These are phyloP conservation scores for Golovinomyces cichoracearum DNA, from an alignment of 2,329 filamentous ascomycete genomes.

Conservation along the genomic window DNA sequence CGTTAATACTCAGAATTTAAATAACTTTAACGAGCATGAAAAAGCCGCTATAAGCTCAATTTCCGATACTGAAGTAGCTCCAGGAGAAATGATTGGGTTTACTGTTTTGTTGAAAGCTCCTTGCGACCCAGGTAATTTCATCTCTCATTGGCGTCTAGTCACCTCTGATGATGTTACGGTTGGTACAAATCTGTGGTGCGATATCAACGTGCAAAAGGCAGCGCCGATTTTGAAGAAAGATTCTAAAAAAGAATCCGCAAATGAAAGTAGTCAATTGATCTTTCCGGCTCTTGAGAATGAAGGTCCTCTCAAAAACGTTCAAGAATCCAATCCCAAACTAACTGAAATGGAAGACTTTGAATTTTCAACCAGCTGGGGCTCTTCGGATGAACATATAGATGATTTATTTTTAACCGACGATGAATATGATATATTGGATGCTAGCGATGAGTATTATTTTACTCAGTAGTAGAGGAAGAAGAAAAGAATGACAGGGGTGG, in stretches of 20 bases:
- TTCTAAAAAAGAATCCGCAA: slow-evolving; percentile 13
- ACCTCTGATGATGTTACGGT: slow-evolving; percentile 57
- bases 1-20: slow-evolving; percentile 52
- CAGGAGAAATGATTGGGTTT: slow-evolving; percentile 55
- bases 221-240: slow-evolving; percentile 13
- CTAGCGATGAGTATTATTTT: background rate
- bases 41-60: slow-evolving; percentile 63
- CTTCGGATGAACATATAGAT: background rate
- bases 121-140: slow-evolving; percentile 45
- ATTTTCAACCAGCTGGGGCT: background rate
- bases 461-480: background rate
- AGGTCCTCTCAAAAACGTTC: slow-evolving; percentile 20
- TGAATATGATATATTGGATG: background rate
- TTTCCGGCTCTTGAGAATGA: slow-evolving; percentile 94
- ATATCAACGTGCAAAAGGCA: slow-evolving; percentile 40
- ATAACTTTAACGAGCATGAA: slow-evolving; percentile 50
- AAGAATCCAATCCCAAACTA: background rate
- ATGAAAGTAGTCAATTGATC: slow-evolving; percentile 49
- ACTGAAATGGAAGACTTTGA: background rate
- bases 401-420: background rate
- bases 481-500: background rate
- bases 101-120: slow-evolving; percentile 67
- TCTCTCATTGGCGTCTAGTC: slow-evolving; percentile 93
- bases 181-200: slow-evolving; percentile 86
- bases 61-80: slow-evolving; percentile 38